Percentiles rank a stretch among this genome's conserved stretches.
Evolutionary conservation across 352 stramenopile genomes (phyloP).

Genomic region (Lagenidium giganteum): DNA sequence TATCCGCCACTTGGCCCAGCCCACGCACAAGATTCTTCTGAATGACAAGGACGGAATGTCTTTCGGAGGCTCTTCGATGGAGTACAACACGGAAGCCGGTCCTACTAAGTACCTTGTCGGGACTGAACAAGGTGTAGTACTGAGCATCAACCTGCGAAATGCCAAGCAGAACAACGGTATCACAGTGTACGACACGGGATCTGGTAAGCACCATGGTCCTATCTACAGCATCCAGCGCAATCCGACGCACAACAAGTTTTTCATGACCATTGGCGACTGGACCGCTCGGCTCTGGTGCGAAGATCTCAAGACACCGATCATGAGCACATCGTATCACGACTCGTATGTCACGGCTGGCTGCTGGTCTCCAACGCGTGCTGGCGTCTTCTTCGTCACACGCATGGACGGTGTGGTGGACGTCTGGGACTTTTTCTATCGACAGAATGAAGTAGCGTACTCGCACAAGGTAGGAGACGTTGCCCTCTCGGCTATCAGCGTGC

Average conservation of each 20-base stretch:
- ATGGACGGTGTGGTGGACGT: conserved; percentile 97
- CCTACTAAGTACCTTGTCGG: conserved; percentile 97
- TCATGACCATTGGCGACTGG: conserved; percentile 97
- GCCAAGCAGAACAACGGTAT: conserved; percentile 98
- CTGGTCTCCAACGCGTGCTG: conserved; percentile 93
- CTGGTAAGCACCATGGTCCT: conserved; percentile 94
- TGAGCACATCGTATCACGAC: conserved; percentile 96
- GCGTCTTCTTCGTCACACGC: conserved; percentile 96
- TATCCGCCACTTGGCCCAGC: conserved; percentile 82
- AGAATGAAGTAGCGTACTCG: conserved; percentile 96
- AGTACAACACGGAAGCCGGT: conserved; percentile 96
- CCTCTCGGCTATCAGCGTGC: conserved; percentile 91
- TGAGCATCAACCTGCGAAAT: conserved; percentile 95
- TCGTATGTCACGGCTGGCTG: conserved; percentile 96
- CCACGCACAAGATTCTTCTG: conserved; percentile 75
- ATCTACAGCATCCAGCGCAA: conserved; percentile 97
- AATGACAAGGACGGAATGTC: conserved; percentile 78
- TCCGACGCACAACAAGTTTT: conserved; percentile 97
- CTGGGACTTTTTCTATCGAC: conserved; percentile 97
- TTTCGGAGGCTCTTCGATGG: conserved; percentile 92
- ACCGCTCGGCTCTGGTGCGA: conserved; percentile 95
- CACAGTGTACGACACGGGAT: conserved; percentile 91
- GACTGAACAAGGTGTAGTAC: conserved; percentile 95
- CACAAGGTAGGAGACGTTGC: conserved; percentile 94
- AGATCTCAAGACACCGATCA: conserved; percentile 96